These are phyloP conservation scores for Massariosphaeria phaeospora DNA, from an alignment of 495 filamentous ascomycete genomes.

Conservation along the genomic window DNA sequence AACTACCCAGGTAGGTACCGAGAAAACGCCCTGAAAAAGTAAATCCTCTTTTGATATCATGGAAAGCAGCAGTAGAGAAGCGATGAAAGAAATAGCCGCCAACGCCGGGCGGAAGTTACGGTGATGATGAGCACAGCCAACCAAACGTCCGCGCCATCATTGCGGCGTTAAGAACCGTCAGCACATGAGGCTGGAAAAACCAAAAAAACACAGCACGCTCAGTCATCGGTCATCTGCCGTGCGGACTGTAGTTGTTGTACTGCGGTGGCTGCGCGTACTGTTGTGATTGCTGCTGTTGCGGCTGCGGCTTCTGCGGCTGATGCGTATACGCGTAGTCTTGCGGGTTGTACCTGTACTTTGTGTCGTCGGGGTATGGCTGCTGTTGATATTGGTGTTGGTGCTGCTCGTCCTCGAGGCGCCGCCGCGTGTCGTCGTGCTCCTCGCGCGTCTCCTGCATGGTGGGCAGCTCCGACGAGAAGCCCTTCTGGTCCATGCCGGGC, in stretches of 20 bases:
- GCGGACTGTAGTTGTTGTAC: not conserved
- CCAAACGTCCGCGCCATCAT: too few species aligned
- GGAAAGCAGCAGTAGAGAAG: too few species aligned
- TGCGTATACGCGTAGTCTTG: conserved; percentile 8
- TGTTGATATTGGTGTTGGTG: too few species aligned
- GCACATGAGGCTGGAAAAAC: too few species aligned
- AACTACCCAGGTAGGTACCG: too few species aligned
- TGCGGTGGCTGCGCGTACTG: not conserved
- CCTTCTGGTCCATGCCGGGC: conserved; percentile 32
- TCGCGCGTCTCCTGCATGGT: conserved; percentile 26
- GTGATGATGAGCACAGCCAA: too few species aligned
- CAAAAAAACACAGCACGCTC: too few species aligned
- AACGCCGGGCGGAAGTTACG: too few species aligned
- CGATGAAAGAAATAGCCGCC: too few species aligned
- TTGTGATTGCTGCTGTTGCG: not conserved
- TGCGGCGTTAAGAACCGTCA: not conserved
- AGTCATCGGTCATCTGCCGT: not conserved
- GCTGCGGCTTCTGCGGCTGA: conserved; percentile 2
- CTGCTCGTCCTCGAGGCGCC: conserved; percentile 3
- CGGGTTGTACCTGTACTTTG: conserved; percentile 28
- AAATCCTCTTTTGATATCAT: too few species aligned
- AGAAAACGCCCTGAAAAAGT: too few species aligned
- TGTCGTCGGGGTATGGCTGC: conserved; percentile 9
- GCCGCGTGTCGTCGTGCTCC: conserved; percentile 11
- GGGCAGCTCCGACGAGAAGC: conserved; percentile 31